Conservation (phyloP, 192 early-diverging fungal genomes). For the Obelidium mucronatum region DNA sequence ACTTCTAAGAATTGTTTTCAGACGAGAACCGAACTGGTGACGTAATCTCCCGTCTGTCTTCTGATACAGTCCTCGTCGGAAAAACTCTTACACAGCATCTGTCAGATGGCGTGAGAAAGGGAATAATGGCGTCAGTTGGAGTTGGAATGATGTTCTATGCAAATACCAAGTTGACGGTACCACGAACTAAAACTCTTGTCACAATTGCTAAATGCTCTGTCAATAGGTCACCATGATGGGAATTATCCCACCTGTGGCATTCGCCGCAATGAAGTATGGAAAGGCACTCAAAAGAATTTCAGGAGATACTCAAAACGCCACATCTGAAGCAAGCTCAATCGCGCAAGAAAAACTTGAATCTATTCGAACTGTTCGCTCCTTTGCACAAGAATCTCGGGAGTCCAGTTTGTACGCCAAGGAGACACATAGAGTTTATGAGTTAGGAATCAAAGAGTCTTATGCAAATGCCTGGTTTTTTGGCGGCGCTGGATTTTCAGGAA, state of each 20-base stretch:
- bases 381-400: slow-evolving; percentile 48
- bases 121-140: slow-evolving; percentile 64
- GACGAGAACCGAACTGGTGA: slow-evolving; percentile 79
- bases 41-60: slow-evolving; percentile 78
- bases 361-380: slow-evolving; percentile 52
- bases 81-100: slow-evolving; percentile 77
- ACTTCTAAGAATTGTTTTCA: neutral
- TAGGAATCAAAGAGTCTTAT: slow-evolving; percentile 36
- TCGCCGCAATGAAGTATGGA: slow-evolving; percentile 75
- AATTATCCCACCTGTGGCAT: slow-evolving; percentile 77
- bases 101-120: slow-evolving; percentile 71
- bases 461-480: slow-evolving; percentile 44
- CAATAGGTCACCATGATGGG: slow-evolving; percentile 65
- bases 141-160: slow-evolving; percentile 74
- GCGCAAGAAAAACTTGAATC: slow-evolving; percentile 67
- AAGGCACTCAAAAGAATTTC: slow-evolving; percentile 67
- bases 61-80: slow-evolving; percentile 77
- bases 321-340: slow-evolving; percentile 74
- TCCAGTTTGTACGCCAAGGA: slow-evolving; percentile 30
- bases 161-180: slow-evolving; percentile 38
- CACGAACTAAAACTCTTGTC: neutral
- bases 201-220: neutral
- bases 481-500: slow-evolving; percentile 43
- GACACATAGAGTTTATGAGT: slow-evolving; percentile 38
- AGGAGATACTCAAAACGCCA: slow-evolving; percentile 67